Evolutionary conservation across 2,329 filamentous ascomycete species (phyloP), one percentile per base, ranked within the genome.

Genomic region (Pseudopyrenochaeta lycopersici): DNA sequence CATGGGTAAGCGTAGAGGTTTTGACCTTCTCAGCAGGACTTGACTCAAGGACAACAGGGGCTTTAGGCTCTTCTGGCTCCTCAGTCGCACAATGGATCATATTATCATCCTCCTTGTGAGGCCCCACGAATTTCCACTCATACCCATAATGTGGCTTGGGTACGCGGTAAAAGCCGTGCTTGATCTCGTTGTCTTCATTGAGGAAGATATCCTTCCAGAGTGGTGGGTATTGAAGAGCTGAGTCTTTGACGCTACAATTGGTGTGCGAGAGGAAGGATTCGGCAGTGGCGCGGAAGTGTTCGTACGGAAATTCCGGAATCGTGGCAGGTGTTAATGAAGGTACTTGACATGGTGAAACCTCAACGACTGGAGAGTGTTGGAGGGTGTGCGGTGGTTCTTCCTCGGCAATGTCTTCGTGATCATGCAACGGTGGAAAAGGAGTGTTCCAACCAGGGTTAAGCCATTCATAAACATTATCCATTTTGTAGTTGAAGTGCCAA

Each of bases 221-320:
- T 7, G 20, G 7, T 11, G 47, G 18, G 12, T 27, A 36, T 29
- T 12, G 29, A 2, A 17, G 14, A 17, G n/a, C 18, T 6, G 20
- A 5, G 18, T 42, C 23, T 14, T 42, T 39, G 21, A 15, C 33
- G 11, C 35, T 7, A 15, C n/a, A 18, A 12, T 33, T 36, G 31
- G 29, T 32, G 11, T 32, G 38, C 7, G 42, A 29, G 7, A 23
- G 33, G 15, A 49, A 54, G 1, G 51, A 47, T 12, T 54, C 46
- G 2, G 51, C 47, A 4, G 54, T 58, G 2, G 29, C 54, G 11
- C 23, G 23, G 23, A 27, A 27, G 23, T 27, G 23, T 4, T 27
- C 23, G 23, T 27, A 20, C 1, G 31, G 40, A 58, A 48, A 30
- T 49, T 33, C 3, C 18, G 18, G 15, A 2, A 2, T 15, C 7